phyloP scores from a whole-genome alignment of 495 filamentous ascomycete species.

The Penicillium odoratum region DNA sequence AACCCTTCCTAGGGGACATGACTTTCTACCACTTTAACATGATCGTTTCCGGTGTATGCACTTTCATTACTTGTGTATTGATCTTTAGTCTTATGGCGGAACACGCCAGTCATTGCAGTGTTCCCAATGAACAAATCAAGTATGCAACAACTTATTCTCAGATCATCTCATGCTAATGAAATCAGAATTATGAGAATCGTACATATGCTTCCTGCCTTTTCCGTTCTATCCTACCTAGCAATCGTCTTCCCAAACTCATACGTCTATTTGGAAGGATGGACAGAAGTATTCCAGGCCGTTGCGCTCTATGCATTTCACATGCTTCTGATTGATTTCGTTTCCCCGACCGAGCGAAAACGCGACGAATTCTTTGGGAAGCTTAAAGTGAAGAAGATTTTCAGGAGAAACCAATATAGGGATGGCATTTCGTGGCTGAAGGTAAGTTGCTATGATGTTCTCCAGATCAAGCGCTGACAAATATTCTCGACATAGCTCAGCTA shows the following conservation, averaged over 20 bases:
- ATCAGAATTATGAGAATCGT: conserved; percentile 31
- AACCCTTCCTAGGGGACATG: conserved; percentile 18
- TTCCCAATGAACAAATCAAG: conserved; percentile 33
- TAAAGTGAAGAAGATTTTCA: conserved; percentile 13
- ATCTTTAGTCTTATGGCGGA: conserved; percentile 21
- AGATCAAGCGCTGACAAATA: background rate
- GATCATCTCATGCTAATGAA: background rate
- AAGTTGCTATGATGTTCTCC: background rate
- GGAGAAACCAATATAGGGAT: conserved; percentile 13
- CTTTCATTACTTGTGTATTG: conserved; percentile 19
- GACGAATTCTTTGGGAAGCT: conserved; percentile 27
- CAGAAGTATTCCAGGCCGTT: conserved; percentile 30
- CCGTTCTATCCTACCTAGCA: conserved; percentile 28
- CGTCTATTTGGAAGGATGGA: conserved; percentile 32
- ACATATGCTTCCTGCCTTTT: conserved; percentile 27
- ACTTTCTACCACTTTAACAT: conserved; percentile 29
- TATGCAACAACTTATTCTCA: background rate
- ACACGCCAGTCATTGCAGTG: conserved; percentile 31
- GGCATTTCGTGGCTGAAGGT: conserved; percentile 25
- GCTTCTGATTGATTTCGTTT: conserved; percentile 33
- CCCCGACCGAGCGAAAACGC: conserved; percentile 19
- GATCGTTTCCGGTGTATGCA: conserved; percentile 29
- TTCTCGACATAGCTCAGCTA: conserved; percentile 13
- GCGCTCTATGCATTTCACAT: conserved; percentile 34
- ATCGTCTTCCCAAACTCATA: conserved; percentile 28